These are phyloP conservation scores for Porphyridium purpureum DNA, from an alignment of 23 red algal genomes.

Conservation along the genomic window DNA sequence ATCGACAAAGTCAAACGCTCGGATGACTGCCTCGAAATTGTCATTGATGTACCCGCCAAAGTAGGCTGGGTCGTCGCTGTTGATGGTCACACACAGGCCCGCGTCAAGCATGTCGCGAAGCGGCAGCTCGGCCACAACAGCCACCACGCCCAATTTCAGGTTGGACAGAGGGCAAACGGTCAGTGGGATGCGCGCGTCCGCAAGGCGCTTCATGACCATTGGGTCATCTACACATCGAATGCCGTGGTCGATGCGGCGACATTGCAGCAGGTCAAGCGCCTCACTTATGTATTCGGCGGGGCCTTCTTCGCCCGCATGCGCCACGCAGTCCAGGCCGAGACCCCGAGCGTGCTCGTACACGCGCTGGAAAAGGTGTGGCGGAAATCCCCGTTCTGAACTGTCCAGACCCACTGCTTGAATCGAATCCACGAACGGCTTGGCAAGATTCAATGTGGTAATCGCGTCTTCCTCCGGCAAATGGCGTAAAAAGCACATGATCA, in stretches of 20 bases:
- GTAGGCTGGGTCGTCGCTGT: conserved; percentile 10
- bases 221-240: conserved; percentile 1
- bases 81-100: conserved; percentile 1
- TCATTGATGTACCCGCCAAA: conserved; percentile 14
- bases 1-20: too few species aligned
- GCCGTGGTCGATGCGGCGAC: conserved; percentile 5
- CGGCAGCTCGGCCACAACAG: background rate
- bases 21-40: conserved; percentile 3
- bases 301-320: too few species aligned
- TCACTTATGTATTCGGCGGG: too few species aligned
- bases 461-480: too few species aligned
- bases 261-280: conserved; percentile 2
- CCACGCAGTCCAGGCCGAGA: too few species aligned
- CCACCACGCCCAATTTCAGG: background rate
- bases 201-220: background rate
- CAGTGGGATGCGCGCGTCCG: background rate
- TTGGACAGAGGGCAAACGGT: conserved; percentile 8
- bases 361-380: too few species aligned
- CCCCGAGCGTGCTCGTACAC: too few species aligned
- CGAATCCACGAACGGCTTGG: too few species aligned
- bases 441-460: too few species aligned
- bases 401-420: too few species aligned
- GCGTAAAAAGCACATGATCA: too few species aligned
- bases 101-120: background rate
- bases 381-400: too few species aligned